These are phyloP conservation scores for Euclidium syriacum DNA, from an alignment of 345 rosid genomes.

Conservation along the genomic window DNA sequence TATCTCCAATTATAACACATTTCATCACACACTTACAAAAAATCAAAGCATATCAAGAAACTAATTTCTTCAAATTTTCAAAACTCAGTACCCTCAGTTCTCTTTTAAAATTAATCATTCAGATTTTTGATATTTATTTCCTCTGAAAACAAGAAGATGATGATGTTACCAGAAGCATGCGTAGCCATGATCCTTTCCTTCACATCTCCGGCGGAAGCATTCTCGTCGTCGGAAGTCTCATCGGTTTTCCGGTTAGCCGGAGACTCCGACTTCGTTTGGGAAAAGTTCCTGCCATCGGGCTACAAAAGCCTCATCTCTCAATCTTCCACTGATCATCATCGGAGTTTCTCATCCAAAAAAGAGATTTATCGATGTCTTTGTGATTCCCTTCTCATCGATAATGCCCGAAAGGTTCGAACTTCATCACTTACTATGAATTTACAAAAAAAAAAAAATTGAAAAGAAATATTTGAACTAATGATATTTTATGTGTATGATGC, in stretches of 20 bases:
- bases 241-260: conserved; percentile 49
- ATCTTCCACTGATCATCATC: conserved; percentile 5
- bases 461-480: background rate
- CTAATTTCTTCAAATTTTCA: no score
- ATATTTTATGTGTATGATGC: background rate
- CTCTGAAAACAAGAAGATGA: background rate
- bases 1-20: background rate
- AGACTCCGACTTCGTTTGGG: conserved; percentile 60
- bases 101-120: background rate
- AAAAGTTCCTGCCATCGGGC: conserved; percentile 46
- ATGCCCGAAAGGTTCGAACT: conserved; percentile 38
- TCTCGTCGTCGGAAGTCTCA: conserved; percentile 44
- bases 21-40: background rate
- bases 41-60: background rate
- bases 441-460: background rate
- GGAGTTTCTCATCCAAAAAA: conserved; percentile 45
- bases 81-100: background rate
- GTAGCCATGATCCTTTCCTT: conserved; percentile 49
- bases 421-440: background rate
- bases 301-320: conserved; percentile 29
- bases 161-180: conserved; percentile 54
- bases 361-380: conserved; percentile 49
- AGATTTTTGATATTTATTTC: background rate
- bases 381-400: conserved; percentile 42
- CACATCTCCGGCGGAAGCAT: conserved; percentile 56